phyloP scores from a whole-genome alignment of 179 eudicot species.

The Gypsophila paniculata region DNA sequence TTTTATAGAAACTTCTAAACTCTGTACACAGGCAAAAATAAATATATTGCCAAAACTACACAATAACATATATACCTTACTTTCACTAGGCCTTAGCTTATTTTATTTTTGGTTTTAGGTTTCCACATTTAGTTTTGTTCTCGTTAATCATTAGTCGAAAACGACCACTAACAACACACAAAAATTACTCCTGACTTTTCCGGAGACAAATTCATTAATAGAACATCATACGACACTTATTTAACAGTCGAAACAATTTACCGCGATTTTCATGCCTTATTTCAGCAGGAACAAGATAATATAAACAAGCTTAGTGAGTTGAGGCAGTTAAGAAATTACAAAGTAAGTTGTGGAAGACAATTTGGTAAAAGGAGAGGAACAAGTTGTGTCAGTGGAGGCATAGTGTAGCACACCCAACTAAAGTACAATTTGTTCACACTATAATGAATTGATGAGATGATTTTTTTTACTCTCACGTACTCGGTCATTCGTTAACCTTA shows the following conservation, averaged over 20 bases:
- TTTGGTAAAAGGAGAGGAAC: conserved; percentile 5
- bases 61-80: too few species aligned
- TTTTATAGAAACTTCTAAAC: neutral
- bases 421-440: neutral
- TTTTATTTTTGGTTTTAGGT: too few species aligned
- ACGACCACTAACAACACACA: neutral
- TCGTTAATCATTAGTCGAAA: neutral
- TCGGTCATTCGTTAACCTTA: too few species aligned
- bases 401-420: conserved; percentile 26
- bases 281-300: neutral
- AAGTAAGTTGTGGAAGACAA: neutral
- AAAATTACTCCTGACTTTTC: neutral
- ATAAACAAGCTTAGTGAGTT: conserved; percentile 16
- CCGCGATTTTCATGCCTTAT: neutral
- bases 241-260: too few species aligned
- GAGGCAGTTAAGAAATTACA: conserved; percentile 25
- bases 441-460: too few species aligned
- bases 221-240: neutral
- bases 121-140: neutral
- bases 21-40: neutral
- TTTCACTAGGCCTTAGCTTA: too few species aligned
- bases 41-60: neutral
- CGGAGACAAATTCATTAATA: neutral
- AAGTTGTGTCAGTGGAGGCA: conserved; percentile 22
- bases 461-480: too few species aligned